These are phyloP conservation scores for Bruguiera gymnorhiza DNA, from an alignment of 345 rosid genomes.

Conservation along the genomic window DNA sequence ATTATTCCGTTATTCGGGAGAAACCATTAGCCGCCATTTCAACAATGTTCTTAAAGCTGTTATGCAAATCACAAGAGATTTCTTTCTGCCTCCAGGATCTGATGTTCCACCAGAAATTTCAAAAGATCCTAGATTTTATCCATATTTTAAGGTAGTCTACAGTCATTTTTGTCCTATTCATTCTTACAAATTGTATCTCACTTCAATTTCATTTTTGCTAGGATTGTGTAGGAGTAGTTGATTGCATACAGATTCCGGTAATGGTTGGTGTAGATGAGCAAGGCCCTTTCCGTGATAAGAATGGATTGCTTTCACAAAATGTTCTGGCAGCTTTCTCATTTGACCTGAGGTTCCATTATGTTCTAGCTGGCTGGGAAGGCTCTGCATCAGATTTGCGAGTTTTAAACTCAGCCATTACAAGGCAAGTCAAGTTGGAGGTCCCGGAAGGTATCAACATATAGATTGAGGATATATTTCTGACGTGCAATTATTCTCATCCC, in stretches of 20 bases:
- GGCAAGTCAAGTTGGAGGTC: constrained; percentile 60
- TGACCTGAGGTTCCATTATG: constrained; percentile 80
- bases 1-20: constrained; percentile 71
- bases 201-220: constrained; percentile 26
- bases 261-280: constrained; percentile 93
- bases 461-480: background rate
- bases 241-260: constrained; percentile 76
- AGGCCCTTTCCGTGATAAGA: constrained; percentile 74
- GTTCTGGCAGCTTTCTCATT: constrained; percentile 77
- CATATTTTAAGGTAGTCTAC: constrained; percentile 67
- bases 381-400: constrained; percentile 81
- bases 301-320: constrained; percentile 74
- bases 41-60: constrained; percentile 85
- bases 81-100: constrained; percentile 55
- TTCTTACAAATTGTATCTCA: constrained; percentile 8
- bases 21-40: constrained; percentile 92
- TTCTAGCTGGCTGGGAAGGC: constrained; percentile 97
- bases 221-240: constrained; percentile 87
- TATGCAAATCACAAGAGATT: constrained; percentile 62
- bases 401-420: constrained; percentile 69
- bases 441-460: constrained; percentile 56
- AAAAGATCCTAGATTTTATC: constrained; percentile 52
- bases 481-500: background rate
- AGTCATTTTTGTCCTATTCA: constrained; percentile 2
- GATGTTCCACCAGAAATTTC: constrained; percentile 47